These are phyloP conservation scores for Xerocomus subilludens DNA, from an alignment of 1,284 basidiomycete species.

Conservation along the genomic window DNA sequence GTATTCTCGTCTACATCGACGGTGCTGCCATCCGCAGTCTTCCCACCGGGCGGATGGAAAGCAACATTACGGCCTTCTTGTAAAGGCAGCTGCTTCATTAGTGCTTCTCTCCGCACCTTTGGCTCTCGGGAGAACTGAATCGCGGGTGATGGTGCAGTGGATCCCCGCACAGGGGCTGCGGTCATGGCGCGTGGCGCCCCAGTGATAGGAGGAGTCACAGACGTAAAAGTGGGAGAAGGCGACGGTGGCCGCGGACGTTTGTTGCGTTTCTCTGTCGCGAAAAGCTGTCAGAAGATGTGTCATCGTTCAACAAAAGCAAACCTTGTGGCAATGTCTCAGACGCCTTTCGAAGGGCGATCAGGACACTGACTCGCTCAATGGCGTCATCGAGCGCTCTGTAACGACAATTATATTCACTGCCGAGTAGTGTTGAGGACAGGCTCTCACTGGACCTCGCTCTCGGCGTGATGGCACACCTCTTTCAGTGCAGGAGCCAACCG, in stretches of 20 bases:
- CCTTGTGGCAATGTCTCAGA: constrained; percentile 70
- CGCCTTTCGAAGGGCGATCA: constrained; percentile 77
- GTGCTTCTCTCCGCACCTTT: constrained; percentile 70
- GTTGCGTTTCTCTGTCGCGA: constrained; percentile 69
- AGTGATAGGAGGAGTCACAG: constrained; percentile 53
- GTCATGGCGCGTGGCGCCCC: constrained; percentile 61
- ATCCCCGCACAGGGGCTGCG: constrained; percentile 60
- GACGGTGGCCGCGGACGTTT: constrained; percentile 79
- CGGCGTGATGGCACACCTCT: constrained; percentile 69
- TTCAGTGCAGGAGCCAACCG: constrained; percentile 69
- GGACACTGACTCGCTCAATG: constrained; percentile 72
- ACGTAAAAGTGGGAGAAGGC: constrained; percentile 63
- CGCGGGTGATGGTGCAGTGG: constrained; percentile 66
- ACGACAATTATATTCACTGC: constrained; percentile 32
- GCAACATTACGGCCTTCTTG: constrained; percentile 79
- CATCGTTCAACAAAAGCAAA: constrained; percentile 44
- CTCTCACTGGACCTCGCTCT: constrained; percentile 72
- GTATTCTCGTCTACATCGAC: constrained; percentile 73
- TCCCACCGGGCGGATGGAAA: constrained; percentile 72
- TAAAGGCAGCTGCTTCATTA: constrained; percentile 71
- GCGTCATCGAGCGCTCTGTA: constrained; percentile 74
- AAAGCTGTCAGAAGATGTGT: constrained; percentile 14
- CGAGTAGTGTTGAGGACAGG: constrained; percentile 20
- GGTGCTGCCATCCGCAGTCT: constrained; percentile 59
- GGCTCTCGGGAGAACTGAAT: constrained; percentile 72